Base-by-base conservation (phyloP, 768 basidiomycete genomes). In the Lentinula sp. region DNA sequence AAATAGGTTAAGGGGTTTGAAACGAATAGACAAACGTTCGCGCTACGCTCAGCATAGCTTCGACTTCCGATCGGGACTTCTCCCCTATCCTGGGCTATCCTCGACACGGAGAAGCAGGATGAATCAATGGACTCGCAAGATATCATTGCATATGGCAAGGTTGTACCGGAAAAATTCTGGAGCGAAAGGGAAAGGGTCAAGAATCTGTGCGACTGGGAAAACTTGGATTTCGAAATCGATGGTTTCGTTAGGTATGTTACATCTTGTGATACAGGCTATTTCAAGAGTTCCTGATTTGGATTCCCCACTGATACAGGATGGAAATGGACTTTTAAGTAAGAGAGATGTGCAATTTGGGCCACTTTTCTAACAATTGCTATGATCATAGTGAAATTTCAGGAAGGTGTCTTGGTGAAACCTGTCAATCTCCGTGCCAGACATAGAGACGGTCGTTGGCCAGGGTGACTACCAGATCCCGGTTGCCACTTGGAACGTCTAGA, bases 61-160 rank as follows among this genome's bases (percentile, higher is more conserved):
- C 23, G 23, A 23, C 23, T 23, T 23, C 23, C 23, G 23, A 23
- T 23, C 23, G 23, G 23, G 23, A 23, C 23, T 23, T 23, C 23
- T 23, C 23, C 23, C 23, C 23, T 23, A 23, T 23, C 23, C 23
- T 23, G 23, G 23, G 23, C 23, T 23, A 23, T 23, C 23, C 23
- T 23, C 23, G 23, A 23, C 23, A 23, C 74, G 1, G 81, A 80
- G 54, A 69, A 79, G 68, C 16, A 45, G 13, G 67, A 66, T 0
- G 81, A 80, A 0, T 50, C 77, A 3, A 61, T 83, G 71, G 78
- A 83, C 55, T 73, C 70, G 5, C 81, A 83, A 60, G 82, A 83
- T 59, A 67, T 82, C 15, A n/a, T 83, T 2, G 58, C 64, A n/a
- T 84, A 78, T 78, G 79, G 79, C 0, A 48, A 64, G 42, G 37